Conservation (phyloP, 257 asterid species). For the Rehmannia glutinosa region DNA sequence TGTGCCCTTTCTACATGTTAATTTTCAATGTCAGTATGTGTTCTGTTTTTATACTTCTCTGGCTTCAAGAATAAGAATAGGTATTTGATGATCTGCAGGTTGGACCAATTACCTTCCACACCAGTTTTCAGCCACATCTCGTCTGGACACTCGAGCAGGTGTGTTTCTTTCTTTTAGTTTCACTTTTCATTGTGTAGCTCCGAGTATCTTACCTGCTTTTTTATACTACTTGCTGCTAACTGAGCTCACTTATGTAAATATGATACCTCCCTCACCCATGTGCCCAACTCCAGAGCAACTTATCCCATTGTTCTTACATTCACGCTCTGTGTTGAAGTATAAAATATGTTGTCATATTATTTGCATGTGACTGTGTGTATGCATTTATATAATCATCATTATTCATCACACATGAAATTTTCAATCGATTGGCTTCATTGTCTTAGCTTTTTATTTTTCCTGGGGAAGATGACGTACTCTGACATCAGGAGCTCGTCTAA, state of each 20-base stretch:
- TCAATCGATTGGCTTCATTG: background rate
- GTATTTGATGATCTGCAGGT: constrained; percentile 40
- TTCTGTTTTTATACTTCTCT: background rate
- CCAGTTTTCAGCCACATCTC: constrained; percentile 58
- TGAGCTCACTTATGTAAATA: no score
- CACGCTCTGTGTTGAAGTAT: no score
- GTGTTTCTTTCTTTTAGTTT: constrained; percentile 1
- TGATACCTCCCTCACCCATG: no score
- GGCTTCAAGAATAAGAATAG: background rate
- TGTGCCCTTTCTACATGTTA: background rate
- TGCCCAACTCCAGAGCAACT: no score
- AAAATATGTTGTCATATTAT: no score
- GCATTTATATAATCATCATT: no score
- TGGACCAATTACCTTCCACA: constrained; percentile 57
- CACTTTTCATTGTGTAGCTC: background rate
- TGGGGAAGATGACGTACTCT: background rate
- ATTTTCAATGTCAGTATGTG: background rate
- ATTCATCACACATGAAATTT: no score
- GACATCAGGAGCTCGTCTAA: background rate
- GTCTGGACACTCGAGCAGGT: constrained; percentile 79
- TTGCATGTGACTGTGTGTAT: no score
- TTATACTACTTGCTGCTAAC: no score
- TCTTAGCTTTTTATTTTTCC: background rate
- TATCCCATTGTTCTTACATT: no score
- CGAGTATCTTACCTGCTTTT: no score